These are phyloP conservation scores for Trypanosoma scelopori DNA, from an alignment of 208 protist species.

Conservation along the genomic window DNA sequence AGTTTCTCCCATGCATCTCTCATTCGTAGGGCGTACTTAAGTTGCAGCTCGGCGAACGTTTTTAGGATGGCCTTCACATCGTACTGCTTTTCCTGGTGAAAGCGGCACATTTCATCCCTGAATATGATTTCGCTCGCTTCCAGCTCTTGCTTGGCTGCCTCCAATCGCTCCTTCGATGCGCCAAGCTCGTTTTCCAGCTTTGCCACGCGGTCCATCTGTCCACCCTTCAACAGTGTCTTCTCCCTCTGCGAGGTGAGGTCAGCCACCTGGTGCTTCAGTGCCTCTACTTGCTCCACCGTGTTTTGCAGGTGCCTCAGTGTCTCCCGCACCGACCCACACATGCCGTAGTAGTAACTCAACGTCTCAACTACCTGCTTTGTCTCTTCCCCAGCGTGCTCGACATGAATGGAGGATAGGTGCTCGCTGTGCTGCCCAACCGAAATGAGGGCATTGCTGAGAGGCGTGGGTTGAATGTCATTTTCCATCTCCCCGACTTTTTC, in stretches of 20 bases:
- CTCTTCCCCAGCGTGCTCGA: slow-evolving; percentile 65
- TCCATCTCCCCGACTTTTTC: slow-evolving; percentile 48
- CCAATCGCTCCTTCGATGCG: slow-evolving; percentile 33
- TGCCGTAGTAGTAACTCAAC: slow-evolving; percentile 82
- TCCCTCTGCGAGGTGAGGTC: slow-evolving; percentile 30
- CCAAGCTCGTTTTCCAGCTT: slow-evolving; percentile 31
- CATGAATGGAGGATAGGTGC: slow-evolving; percentile 49
- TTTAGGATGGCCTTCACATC: slow-evolving; percentile 80
- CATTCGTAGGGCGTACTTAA: slow-evolving; percentile 71
- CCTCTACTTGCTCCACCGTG: slow-evolving; percentile 34
- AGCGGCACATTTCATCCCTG: slow-evolving; percentile 66
- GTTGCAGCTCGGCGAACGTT: slow-evolving; percentile 72
- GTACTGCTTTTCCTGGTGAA: slow-evolving; percentile 81
- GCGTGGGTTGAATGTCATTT: slow-evolving; percentile 32
- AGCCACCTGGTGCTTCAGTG: slow-evolving; percentile 22
- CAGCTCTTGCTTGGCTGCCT: slow-evolving; percentile 33
- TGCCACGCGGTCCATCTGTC: slow-evolving; percentile 28
- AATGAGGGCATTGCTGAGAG: slow-evolving; percentile 50
- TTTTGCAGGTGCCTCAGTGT: slow-evolving; percentile 54
- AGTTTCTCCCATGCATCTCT: slow-evolving; percentile 70
- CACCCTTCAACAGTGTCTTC: slow-evolving; percentile 26
- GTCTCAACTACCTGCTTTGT: slow-evolving; percentile 75
- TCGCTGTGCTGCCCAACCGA: slow-evolving; percentile 61
- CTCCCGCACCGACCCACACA: slow-evolving; percentile 71
- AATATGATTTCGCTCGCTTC: slow-evolving; percentile 28